phyloP scores from a whole-genome alignment of 352 stramenopile species.

The Phytophthora aleatoria region DNA sequence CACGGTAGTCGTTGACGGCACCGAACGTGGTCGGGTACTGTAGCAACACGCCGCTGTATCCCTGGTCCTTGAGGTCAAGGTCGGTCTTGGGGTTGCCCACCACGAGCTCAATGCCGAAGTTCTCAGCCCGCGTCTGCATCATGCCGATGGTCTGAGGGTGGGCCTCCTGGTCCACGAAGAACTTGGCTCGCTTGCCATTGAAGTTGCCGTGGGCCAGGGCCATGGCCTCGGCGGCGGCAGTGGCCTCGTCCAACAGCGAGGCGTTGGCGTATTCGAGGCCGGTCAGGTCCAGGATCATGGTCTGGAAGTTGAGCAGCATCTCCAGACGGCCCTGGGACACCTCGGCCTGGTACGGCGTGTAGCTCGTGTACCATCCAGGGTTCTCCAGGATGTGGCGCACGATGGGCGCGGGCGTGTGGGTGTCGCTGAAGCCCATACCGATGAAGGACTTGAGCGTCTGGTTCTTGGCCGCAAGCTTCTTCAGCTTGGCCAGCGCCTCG shows the following conservation, averaged over 20 bases:
- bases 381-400: constrained; percentile 98
- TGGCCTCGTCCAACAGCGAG: constrained; percentile 98
- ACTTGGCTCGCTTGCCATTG: constrained; percentile 94
- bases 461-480: constrained; percentile 95
- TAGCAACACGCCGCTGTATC: constrained; percentile 96
- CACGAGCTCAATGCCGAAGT: constrained; percentile 94
- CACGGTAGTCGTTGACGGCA: constrained; percentile 89
- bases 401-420: constrained; percentile 95
- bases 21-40: constrained; percentile 99
- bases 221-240: constrained; percentile 98
- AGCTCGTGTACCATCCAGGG: constrained; percentile 98
- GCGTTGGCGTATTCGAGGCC: constrained; percentile 97
- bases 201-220: constrained; percentile 94
- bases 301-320: constrained; percentile 99
- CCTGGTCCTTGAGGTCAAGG: constrained; percentile 83
- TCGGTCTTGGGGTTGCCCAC: constrained; percentile 84
- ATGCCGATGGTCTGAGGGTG: constrained; percentile 94
- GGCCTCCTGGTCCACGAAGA: constrained; percentile 95
- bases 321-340: constrained; percentile 98
- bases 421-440: constrained; percentile 98
- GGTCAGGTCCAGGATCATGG: constrained; percentile 96
- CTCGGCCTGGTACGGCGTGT: constrained; percentile 99
- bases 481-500: constrained; percentile 92
- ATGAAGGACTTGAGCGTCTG: constrained; percentile 96
- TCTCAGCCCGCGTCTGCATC: constrained; percentile 92